A percentile compares a stretch with the other conserved stretches of the same genome.
phyloP scores from a whole-genome alignment of 2,329 filamentous ascomycete genomes.

The Zymoseptoria ardabiliae region DNA sequence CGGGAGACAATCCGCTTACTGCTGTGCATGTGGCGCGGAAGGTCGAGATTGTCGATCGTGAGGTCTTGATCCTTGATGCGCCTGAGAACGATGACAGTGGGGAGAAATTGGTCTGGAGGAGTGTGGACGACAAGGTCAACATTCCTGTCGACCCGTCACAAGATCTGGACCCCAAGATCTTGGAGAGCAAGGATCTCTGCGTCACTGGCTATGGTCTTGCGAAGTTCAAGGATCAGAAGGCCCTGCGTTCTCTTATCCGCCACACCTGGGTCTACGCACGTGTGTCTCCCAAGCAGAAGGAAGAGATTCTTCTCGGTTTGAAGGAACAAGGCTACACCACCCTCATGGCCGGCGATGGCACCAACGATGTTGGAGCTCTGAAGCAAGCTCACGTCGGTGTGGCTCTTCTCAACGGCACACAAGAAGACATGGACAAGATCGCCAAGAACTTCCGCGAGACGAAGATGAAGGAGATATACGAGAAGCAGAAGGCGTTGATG shows the following conservation, averaged over 20 bases:
- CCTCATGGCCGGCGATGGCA: slow-evolving; percentile 96
- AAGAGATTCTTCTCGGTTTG: slow-evolving; percentile 92
- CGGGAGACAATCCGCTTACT: slow-evolving; percentile 93
- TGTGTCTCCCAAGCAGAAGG: slow-evolving; percentile 97
- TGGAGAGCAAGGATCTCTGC: slow-evolving; percentile 84
- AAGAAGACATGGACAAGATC: slow-evolving; percentile 83
- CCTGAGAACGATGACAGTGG: slow-evolving; percentile 81
- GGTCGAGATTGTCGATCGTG: slow-evolving; percentile 95
- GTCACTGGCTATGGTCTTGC: slow-evolving; percentile 89
- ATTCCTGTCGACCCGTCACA: slow-evolving; percentile 79
- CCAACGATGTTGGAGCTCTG: slow-evolving; percentile 93
- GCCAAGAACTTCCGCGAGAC: slow-evolving; percentile 88
- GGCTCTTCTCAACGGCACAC: slow-evolving; percentile 88
- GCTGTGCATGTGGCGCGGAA: slow-evolving; percentile 91
- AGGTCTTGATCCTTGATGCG: slow-evolving; percentile 88
- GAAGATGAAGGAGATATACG: slow-evolving; percentile 97
- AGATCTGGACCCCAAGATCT: slow-evolving; percentile 70
- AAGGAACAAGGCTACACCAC: slow-evolving; percentile 98
- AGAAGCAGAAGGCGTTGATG: slow-evolving; percentile 91
- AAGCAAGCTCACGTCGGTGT: slow-evolving; percentile 98
- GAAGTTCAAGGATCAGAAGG: slow-evolving; percentile 76
- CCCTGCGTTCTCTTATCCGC: slow-evolving; percentile 69
- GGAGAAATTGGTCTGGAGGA: slow-evolving; percentile 84
- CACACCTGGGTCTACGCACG: slow-evolving; percentile 97
- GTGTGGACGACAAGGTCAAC: slow-evolving; percentile 80